These are phyloP conservation scores for Synchytrium microbalum DNA, from an alignment of 371 early-diverging fungal species.

Conservation along the genomic window DNA sequence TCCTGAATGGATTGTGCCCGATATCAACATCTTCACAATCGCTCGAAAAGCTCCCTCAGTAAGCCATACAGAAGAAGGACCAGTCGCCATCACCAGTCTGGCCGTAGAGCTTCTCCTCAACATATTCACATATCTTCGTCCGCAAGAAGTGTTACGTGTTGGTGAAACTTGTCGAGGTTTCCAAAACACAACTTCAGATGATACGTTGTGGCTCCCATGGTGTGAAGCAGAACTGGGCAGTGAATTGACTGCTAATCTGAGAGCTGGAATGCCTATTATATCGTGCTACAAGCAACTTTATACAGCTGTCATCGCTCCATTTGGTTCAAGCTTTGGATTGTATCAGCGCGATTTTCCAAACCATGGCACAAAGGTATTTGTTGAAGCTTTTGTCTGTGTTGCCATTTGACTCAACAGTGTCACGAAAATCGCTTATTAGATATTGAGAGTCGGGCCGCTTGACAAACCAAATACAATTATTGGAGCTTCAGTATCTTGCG, in stretches of 20 bases:
- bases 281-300: neutral
- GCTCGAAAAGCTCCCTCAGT: neutral
- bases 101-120: neutral
- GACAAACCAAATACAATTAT: no score
- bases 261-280: neutral
- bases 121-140: neutral
- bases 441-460: no score
- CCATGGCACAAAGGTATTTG: no score
- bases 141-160: neutral
- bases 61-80: neutral
- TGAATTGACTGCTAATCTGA: neutral
- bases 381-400: no score
- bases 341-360: neutral
- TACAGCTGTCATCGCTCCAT: neutral
- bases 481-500: no score
- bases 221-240: neutral
- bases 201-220: neutral
- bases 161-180: neutral
- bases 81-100: neutral
- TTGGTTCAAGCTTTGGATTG: neutral
- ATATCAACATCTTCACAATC: neutral
- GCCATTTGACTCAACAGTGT: no score
- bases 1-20: neutral
- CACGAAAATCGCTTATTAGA: no score
- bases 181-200: neutral